Evolutionary conservation across 192 early-diverging fungal genomes (phyloP), one percentile per base, ranked within the genome.

Genomic region (Podila epigama): DNA sequence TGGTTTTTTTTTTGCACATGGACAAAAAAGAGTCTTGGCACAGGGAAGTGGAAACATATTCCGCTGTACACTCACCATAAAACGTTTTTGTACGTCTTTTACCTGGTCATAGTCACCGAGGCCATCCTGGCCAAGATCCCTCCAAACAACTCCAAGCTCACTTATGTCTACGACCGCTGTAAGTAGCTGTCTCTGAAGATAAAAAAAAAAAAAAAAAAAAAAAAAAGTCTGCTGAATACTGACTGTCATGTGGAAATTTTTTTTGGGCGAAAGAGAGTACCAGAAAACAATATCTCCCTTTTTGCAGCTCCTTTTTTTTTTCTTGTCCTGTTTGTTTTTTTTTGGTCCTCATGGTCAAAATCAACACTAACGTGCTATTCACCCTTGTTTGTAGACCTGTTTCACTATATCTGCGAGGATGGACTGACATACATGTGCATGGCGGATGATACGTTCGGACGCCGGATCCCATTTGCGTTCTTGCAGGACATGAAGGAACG

Each of bases 51-150:
- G 34, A 28, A 20, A 36, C 35, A 9, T 32, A 11, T 36, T 16
- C 33, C 44, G 18, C 27, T 4, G 8, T 8, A 12, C 25, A 51
- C 31, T 35, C n/a, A n/a, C 12, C 28, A 35, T 32, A 6, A 67
- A 7, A 48, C 44, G 11, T 25, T 48, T 48, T 0, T 22, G 20
- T 40, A 12, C 50, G 7, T 25, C 33, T 54, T 10, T 28, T 15
- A 31, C 18, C 18, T 16, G 2, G 27, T 56, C 36, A 20, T 70
- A 85, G 89, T 95, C 51, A 93, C 92, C 22, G 91, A 95, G 66
- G 91, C 91, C 28, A 96, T 97, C 61, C 85, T 96, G 15, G 92
- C 91, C 57, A 94, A 94, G 71, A 93, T 97, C 36, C 93, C 95
- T 8, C 91, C 94, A 32, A 94, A 92, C 75, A 92, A 97, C 80